phyloP scores from a whole-genome alignment of 164 flowering plant genomes.

The Annona cherimola region DNA sequence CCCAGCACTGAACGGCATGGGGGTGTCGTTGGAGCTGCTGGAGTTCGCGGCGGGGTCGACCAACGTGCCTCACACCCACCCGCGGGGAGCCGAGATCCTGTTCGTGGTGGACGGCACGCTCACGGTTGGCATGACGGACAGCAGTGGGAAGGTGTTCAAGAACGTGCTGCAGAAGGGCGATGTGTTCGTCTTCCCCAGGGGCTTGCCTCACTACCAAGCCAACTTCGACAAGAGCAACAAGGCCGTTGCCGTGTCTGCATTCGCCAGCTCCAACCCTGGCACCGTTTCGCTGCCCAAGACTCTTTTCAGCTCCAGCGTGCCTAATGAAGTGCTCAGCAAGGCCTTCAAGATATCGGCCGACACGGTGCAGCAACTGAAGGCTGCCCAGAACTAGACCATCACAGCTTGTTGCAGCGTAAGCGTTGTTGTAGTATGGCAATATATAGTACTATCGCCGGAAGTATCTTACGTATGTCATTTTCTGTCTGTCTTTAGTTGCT shows the following conservation, averaged over 20 bases:
- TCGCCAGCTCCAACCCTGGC: conserved; percentile 12
- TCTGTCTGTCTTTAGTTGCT: too few relatives aligned
- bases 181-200: conserved; percentile 10
- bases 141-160: conserved; percentile 3
- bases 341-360: conserved; percentile 11
- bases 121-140: conserved; percentile 7
- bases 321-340: conserved; percentile 14
- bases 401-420: too few relatives aligned
- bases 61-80: conserved; percentile 15
- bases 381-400: background rate
- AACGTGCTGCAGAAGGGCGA: conserved; percentile 12
- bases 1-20: conserved; percentile 16
- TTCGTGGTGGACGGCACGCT: conserved; percentile 15
- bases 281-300: conserved; percentile 8
- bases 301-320: conserved; percentile 9
- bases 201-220: conserved; percentile 19
- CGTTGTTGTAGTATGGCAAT: too few relatives aligned
- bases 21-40: conserved; percentile 11
- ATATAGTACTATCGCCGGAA: too few relatives aligned
- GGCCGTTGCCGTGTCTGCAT: conserved; percentile 12
- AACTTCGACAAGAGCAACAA: conserved; percentile 15
- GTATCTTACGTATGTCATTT: too few relatives aligned
- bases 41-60: conserved; percentile 8
- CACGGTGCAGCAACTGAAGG: background rate
- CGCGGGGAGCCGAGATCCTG: conserved; percentile 10